Base-by-base conservation (phyloP, 2,329 filamentous ascomycete genomes). In the Sporothrix phasma region DNA sequence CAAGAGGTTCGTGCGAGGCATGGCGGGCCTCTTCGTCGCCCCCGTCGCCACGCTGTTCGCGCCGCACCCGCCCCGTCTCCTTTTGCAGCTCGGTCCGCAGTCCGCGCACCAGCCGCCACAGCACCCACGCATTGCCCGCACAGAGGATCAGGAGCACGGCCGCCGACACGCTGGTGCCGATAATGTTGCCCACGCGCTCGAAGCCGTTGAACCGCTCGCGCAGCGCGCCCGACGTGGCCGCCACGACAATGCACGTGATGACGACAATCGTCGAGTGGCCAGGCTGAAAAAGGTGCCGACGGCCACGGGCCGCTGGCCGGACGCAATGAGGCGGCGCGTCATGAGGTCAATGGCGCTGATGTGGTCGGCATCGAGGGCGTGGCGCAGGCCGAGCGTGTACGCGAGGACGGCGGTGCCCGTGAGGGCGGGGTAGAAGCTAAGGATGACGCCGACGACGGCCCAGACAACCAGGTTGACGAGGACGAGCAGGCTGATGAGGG, bases 301-400 rank as follows among this genome's bases (percentile, higher is more conserved):
- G 0, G 92, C 93, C 11, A 95, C 92, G 1, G 93, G 92, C 1
- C 85, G 84, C 72, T 94, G 90, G 19, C 91, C 92, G 0, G 89
- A 84, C 0, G 92, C 92, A 43, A 97, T 85, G 26, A 97, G 84
- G 6, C 93, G 86, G 3, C 94, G 84, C 0, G 94, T 97, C 87
- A 95, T 96, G 43, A 97, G 83, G 75, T 97, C 93, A 71, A 97
- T 99, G 67, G 92, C 93, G 70, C 76, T 76, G 71, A 82, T 84
- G 74, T 97, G 94, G 75, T 97, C 93, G n/a, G 93, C 94, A 72
- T 97, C 94, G 51, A 97, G 84, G n/a, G 93, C 93, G 79, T 97
- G 93, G 47, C 93, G 88, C 13, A 97, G 82, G 2, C 93, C 93
- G 11, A 97, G 83, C 0, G 90, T 90, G 74, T 95, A 97, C 29